These are phyloP conservation scores for Myxozyma neotropica DNA, from an alignment of 805 yeast genomes.

Conservation along the genomic window DNA sequence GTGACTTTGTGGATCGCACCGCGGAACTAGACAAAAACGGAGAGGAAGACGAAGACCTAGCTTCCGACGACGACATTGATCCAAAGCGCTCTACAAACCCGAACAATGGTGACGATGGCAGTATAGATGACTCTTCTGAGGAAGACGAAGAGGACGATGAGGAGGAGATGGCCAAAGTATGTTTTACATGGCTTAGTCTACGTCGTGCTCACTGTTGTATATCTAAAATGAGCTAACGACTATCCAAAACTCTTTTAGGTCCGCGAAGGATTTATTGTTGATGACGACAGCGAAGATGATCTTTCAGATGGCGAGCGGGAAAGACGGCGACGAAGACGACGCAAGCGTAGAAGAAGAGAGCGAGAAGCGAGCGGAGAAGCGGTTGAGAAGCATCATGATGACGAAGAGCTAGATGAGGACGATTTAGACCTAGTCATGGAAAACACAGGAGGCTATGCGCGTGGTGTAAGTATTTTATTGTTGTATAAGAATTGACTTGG, in stretches of 20 bases:
- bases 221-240: neutral
- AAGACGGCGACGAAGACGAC: constrained; percentile 28
- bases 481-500: neutral
- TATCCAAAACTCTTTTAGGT: constrained; percentile 45
- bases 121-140: constrained; percentile 73
- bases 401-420: constrained; percentile 86
- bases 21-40: constrained; percentile 29
- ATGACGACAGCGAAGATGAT: constrained; percentile 79
- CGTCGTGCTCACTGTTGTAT: too few species aligned
- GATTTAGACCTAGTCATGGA: constrained; percentile 90
- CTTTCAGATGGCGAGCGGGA: constrained; percentile 44
- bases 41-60: constrained; percentile 29
- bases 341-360: constrained; percentile 36
- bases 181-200: too few species aligned
- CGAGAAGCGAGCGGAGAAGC: constrained; percentile 34
- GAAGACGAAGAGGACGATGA: constrained; percentile 94
- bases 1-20: constrained; percentile 24
- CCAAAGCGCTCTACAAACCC: constrained; percentile 35
- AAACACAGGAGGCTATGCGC: constrained; percentile 70
- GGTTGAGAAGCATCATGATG: constrained; percentile 37
- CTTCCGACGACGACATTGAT: constrained; percentile 49
- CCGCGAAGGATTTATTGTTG: constrained; percentile 91
- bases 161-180: constrained; percentile 70
- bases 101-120: constrained; percentile 51
- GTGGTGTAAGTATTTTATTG: constrained; percentile 8